Base-by-base conservation (phyloP, 106 monocot species). In the Acorus gramineus region DNA sequence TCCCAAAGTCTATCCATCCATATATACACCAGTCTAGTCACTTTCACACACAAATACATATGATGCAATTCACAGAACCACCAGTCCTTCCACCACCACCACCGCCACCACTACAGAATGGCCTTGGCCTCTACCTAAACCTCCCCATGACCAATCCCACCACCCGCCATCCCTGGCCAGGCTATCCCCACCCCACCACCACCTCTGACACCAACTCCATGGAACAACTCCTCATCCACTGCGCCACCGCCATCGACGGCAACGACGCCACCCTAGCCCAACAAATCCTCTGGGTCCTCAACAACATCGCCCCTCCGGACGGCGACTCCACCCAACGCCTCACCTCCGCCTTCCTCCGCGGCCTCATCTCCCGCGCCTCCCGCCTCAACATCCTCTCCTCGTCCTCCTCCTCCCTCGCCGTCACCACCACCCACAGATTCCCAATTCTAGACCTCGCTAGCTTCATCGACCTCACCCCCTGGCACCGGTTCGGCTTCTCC, bases 391-490 rank as follows among this genome's bases (percentile, higher is more conserved):
- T 28, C 28, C 28, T 28, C 28, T 28, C 28, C 28, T 28, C 28
- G 1, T 28, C 78, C 46, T 85, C 75, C 77, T 70, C 66, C 60
- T 11, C 56, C 8, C 77, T 81, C 46, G 50, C 69, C 28, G 66
- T 65, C 3, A 63, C 60, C 6, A 56, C 53, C 4, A 60, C 70
- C 8, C 53, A 52, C 2, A 53, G 62, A 4, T 57, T 56, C 66
- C 56, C 62, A 28, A 28, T 28, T 28, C 28, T 28, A 28, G 28
- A 28, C 28, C 28, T 28, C 28, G 96, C 91, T 3, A 60, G 73
- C 78, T 98, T 92, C 68, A 50, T 98, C 11, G 96, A 98, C 64
- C 82, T 98, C 61, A 98, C 96, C 2, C 96, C 96, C 0, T 92
- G 78, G 83, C 74, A 98, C 66, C 87, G 90, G 8, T 98, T 98